Conservation (phyloP, 1,284 basidiomycete species). For the Ceratobasidium papillatum region DNA sequence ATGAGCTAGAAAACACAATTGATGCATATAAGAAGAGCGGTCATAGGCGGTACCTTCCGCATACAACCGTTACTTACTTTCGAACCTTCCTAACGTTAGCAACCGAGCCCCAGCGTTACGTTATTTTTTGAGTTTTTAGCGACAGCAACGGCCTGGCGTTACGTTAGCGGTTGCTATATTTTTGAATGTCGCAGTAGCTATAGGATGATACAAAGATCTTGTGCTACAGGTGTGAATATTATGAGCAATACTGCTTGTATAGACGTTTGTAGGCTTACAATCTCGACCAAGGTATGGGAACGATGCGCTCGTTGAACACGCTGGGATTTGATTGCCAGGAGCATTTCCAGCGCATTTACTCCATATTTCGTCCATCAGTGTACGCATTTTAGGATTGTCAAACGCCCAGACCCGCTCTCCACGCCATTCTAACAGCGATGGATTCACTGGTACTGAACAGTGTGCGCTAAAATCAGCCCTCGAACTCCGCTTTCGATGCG, state of each 20-base stretch:
- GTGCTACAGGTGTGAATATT: background rate
- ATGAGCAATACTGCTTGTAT: background rate
- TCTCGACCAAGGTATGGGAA: background rate
- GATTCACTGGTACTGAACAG: background rate
- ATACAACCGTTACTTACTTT: too few relatives aligned
- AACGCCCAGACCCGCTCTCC: slow-evolving; percentile 10
- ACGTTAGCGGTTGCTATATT: too few relatives aligned
- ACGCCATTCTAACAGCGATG: background rate
- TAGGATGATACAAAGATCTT: background rate
- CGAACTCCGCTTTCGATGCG: background rate
- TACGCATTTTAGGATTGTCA: background rate
- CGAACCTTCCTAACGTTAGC: too few relatives aligned
- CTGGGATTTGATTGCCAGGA: background rate
- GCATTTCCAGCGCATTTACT: background rate
- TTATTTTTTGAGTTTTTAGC: too few relatives aligned
- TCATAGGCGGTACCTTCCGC: too few relatives aligned
- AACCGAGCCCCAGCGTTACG: too few relatives aligned
- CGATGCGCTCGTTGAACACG: background rate
- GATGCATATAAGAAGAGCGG: too few relatives aligned
- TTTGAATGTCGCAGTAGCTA: background rate
- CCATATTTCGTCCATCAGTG: slow-evolving; percentile 1
- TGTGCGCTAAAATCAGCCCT: background rate
- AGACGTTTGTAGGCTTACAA: background rate
- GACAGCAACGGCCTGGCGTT: too few relatives aligned
- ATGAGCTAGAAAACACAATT: too few relatives aligned